Conservation (phyloP, 768 basidiomycete species). For the Rhodotorula babjevae region DNA sequence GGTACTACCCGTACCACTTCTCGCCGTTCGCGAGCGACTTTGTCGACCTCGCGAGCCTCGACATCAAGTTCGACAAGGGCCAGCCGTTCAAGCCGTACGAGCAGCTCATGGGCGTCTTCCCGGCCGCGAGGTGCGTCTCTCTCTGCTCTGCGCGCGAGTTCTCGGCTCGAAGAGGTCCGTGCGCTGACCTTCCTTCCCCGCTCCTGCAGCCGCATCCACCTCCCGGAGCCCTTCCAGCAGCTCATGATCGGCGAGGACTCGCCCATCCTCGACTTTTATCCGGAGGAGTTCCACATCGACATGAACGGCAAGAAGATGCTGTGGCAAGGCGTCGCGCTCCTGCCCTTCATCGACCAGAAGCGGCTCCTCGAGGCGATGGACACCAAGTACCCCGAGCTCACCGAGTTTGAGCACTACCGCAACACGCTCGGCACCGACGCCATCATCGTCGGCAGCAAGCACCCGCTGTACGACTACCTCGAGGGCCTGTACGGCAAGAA, state of each 20-base stretch:
- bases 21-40: constrained; percentile 97
- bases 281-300: constrained; percentile 83
- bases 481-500: constrained; percentile 86
- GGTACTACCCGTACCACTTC: constrained; percentile 99
- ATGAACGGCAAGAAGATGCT: constrained; percentile 99
- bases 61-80: constrained; percentile 68
- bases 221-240: constrained; percentile 75
- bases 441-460: constrained; percentile 75
- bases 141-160: no score
- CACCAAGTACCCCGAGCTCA: constrained; percentile 55
- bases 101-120: constrained; percentile 97
- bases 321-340: constrained; percentile 95
- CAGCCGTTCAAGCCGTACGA: constrained; percentile 94
- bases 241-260: constrained; percentile 84
- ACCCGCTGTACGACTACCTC: constrained; percentile 79
- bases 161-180: no score
- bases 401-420: constrained; percentile 72
- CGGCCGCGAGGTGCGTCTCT: constrained; percentile 68
- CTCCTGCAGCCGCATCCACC: constrained; percentile 67
- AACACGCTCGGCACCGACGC: constrained; percentile 80
- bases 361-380: constrained; percentile 81
- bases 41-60: constrained; percentile 64
- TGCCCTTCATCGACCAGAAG: constrained; percentile 88
- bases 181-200: constrained; percentile 9
- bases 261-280: constrained; percentile 95